These are phyloP conservation scores for Pichia californica DNA, from an alignment of 805 yeast species.

Conservation along the genomic window DNA sequence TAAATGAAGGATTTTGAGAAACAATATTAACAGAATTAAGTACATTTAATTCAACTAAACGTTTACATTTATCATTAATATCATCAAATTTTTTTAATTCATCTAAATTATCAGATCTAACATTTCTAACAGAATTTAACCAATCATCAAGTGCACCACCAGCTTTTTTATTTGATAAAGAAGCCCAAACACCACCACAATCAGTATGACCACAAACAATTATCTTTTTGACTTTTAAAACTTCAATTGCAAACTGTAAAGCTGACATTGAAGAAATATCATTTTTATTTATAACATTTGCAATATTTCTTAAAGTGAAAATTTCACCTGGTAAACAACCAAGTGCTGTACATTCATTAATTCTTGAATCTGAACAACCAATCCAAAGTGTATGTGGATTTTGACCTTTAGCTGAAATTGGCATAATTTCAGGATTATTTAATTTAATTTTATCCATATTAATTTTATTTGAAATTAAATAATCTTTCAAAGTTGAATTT, in stretches of 20 bases:
- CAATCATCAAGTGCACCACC: slow-evolving; percentile 70
- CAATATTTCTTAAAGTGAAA: slow-evolving; percentile 83
- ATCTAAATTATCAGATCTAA: slow-evolving; percentile 53
- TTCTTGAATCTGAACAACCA: slow-evolving; percentile 90
- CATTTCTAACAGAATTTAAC: slow-evolving; percentile 62
- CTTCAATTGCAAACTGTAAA: slow-evolving; percentile 82
- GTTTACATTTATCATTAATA: slow-evolving; percentile 48
- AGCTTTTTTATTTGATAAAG: slow-evolving; percentile 54
- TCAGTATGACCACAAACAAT: slow-evolving; percentile 92
- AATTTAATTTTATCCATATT: slow-evolving; percentile 41
- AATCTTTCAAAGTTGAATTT: slow-evolving; percentile 44
- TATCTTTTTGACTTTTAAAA: slow-evolving; percentile 71
- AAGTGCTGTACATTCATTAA: slow-evolving; percentile 68
- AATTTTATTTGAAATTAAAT: slow-evolving; percentile 39
- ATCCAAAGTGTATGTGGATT: slow-evolving; percentile 91
- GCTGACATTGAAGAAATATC: slow-evolving; percentile 75
- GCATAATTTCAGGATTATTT: slow-evolving; percentile 52
- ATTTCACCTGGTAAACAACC: slow-evolving; percentile 86
- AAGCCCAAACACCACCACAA: slow-evolving; percentile 90
- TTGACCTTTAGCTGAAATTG: slow-evolving; percentile 72
- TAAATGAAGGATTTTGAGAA: slow-evolving; percentile 58
- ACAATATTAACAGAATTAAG: slow-evolving; percentile 64
- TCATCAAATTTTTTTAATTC: slow-evolving; percentile 44
- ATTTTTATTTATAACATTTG: slow-evolving; percentile 63
- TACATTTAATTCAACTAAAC: slow-evolving; percentile 71